Evolutionary conservation across 257 asterid genomes (phyloP).

Genomic region (Thymus quinquecostatus): DNA sequence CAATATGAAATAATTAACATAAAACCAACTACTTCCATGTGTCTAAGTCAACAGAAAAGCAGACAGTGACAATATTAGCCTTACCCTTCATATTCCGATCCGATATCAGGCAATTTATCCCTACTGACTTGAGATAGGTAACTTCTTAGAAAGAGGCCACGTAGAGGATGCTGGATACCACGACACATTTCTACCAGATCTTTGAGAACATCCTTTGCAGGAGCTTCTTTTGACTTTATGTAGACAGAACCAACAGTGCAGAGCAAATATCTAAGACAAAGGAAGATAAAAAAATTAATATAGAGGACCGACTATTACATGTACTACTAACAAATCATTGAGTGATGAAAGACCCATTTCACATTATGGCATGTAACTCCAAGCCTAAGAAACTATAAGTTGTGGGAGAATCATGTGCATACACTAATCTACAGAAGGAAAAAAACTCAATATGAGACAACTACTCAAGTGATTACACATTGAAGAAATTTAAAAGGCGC

Average conservation of each 20-base stretch:
- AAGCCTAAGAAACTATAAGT: constrained; percentile 17
- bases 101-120: constrained; percentile 95
- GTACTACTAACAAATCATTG: neutral
- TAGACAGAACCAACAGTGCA: constrained; percentile 98
- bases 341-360: constrained; percentile 16
- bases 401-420: constrained; percentile 13
- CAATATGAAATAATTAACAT: constrained; percentile 11
- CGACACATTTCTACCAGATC: constrained; percentile 99
- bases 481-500: constrained; percentile 19
- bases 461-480: constrained; percentile 13
- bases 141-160: constrained; percentile 96
- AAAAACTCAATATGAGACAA: constrained; percentile 19
- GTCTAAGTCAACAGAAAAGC: constrained; percentile 19
- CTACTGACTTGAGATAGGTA: constrained; percentile 97
- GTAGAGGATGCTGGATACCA: constrained; percentile 92
- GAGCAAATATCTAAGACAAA: constrained; percentile 73
- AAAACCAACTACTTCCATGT: constrained; percentile 15
- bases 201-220: constrained; percentile 94
- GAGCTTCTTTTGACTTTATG: constrained; percentile 97
- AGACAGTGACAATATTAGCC: constrained; percentile 29
- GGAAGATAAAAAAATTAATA: constrained; percentile 27
- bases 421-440: constrained; percentile 1
- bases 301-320: constrained; percentile 15
- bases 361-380: constrained; percentile 9
- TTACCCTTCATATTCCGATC: constrained; percentile 99